These are phyloP conservation scores for Paecilomyces sp. DNA, from an alignment of 2,329 filamentous ascomycete genomes.

Conservation along the genomic window DNA sequence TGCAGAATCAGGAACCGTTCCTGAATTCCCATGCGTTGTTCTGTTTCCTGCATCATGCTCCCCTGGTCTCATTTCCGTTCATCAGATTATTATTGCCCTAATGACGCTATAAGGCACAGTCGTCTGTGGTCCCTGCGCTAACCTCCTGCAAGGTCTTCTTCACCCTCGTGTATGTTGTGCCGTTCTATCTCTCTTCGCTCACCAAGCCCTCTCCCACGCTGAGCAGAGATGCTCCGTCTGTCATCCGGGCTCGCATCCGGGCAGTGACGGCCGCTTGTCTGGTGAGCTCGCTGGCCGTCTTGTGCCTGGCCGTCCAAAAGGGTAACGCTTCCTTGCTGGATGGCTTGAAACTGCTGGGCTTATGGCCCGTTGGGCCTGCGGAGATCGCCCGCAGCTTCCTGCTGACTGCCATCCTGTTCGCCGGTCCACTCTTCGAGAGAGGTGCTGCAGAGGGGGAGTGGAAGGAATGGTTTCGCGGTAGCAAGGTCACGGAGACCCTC, in stretches of 20 bases:
- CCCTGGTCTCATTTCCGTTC: not conserved
- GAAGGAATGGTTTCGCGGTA: slow-evolving; percentile 55
- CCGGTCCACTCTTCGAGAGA: slow-evolving; percentile 74
- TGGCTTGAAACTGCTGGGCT: slow-evolving; percentile 65
- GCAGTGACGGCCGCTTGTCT: slow-evolving; percentile 71
- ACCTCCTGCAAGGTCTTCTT: slow-evolving; percentile 56
- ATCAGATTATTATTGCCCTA: not conserved
- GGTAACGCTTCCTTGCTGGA: slow-evolving; percentile 45
- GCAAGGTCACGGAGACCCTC: slow-evolving; percentile 53
- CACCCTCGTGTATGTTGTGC: slow-evolving; percentile 82
- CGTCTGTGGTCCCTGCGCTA: not conserved
- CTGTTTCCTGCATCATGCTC: not conserved
- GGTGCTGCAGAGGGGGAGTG: slow-evolving; percentile 66
- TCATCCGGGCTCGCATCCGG: slow-evolving; percentile 78
- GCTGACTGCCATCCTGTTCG: slow-evolving; percentile 72
- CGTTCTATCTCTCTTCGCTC: slow-evolving; percentile 75
- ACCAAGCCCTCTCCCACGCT: slow-evolving; percentile 74
- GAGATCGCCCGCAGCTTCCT: slow-evolving; percentile 60
- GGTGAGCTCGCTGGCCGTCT: slow-evolving; percentile 59
- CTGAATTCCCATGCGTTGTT: not conserved
- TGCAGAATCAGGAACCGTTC: not conserved
- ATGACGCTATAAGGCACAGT: not conserved
- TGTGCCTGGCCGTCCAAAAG: slow-evolving; percentile 55
- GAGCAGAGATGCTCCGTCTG: slow-evolving; percentile 78
- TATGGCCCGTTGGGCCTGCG: slow-evolving; percentile 65